Conservation (phyloP, 1,284 basidiomycete genomes). For the Trametes pubescens region DNA sequence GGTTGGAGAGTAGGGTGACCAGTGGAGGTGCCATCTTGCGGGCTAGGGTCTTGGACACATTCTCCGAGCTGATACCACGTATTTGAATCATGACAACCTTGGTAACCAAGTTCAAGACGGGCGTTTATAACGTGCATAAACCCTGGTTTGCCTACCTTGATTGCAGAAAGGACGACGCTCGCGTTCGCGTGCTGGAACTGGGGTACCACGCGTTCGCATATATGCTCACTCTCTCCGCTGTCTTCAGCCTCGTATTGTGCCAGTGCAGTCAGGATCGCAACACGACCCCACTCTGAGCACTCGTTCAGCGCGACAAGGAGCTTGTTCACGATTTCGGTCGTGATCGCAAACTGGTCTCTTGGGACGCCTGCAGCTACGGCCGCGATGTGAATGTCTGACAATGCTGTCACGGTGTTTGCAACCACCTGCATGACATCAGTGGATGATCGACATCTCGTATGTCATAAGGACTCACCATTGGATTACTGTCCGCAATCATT, state of each 20-base stretch:
- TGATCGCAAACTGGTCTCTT: constrained; percentile 83
- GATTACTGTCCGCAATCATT: constrained; percentile 95
- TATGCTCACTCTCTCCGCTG: constrained; percentile 96
- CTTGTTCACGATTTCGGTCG: constrained; percentile 84
- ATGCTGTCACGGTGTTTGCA: constrained; percentile 91
- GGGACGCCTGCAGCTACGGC: constrained; percentile 66
- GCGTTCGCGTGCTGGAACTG: constrained; percentile 99
- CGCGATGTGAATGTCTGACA: constrained; percentile 90
- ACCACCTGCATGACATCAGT: constrained; percentile 72
- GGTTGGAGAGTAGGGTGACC: constrained; percentile 79
- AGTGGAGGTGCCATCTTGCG: constrained; percentile 99
- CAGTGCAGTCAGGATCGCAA: constrained; percentile 90
- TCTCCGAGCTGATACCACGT: constrained; percentile 83
- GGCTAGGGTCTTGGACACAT: constrained; percentile 87
- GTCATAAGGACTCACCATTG: constrained; percentile 72
- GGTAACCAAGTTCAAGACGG: constrained; percentile 53
- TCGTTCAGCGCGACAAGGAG: constrained; percentile 96
- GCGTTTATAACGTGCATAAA: background rate
- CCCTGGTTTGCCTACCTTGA: constrained; percentile 70
- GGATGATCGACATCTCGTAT: constrained; percentile 18
- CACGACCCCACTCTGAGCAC: constrained; percentile 98
- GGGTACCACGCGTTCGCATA: constrained; percentile 97
- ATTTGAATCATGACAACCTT: constrained; percentile 94
- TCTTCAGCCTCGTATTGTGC: constrained; percentile 86
- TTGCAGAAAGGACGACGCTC: constrained; percentile 92